Conservation (phyloP, 2,329 filamentous ascomycete species). For the Malbranchea zuffiana region DNA sequence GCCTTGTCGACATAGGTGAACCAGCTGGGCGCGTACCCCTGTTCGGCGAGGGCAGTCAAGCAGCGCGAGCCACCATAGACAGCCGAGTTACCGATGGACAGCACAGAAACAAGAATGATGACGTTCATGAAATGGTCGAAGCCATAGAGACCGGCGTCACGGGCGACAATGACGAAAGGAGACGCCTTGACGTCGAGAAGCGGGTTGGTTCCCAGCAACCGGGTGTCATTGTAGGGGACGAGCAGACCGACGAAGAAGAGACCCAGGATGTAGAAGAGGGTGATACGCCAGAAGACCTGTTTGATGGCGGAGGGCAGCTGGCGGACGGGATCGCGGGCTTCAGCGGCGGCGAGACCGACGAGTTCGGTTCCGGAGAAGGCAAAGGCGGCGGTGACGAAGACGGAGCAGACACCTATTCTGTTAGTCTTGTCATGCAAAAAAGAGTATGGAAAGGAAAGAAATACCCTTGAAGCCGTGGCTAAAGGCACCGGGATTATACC, state of each 20-base stretch:
- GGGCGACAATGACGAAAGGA: slow-evolving; percentile 57
- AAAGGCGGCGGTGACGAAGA: slow-evolving; percentile 49
- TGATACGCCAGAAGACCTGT: slow-evolving; percentile 43
- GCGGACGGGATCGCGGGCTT: slow-evolving; percentile 43
- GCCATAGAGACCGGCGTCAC: slow-evolving; percentile 48
- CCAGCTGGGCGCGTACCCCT: slow-evolving; percentile 36
- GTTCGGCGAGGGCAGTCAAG: slow-evolving; percentile 42
- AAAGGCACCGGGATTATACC: slow-evolving; percentile 38
- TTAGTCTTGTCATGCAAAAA: background rate
- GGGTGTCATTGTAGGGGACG: slow-evolving; percentile 30
- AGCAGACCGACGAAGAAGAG: slow-evolving; percentile 39
- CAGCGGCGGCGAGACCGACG: slow-evolving; percentile 43
- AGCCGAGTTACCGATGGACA: slow-evolving; percentile 49
- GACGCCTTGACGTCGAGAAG: slow-evolving; percentile 39
- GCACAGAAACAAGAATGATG: slow-evolving; percentile 51
- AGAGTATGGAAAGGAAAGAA: background rate
- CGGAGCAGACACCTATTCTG: slow-evolving; percentile 41
- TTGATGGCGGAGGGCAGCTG: slow-evolving; percentile 40
- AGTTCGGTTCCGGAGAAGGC: slow-evolving; percentile 47
- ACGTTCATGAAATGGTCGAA: slow-evolving; percentile 58
- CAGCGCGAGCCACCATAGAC: slow-evolving; percentile 49
- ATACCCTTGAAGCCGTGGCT: slow-evolving; percentile 34
- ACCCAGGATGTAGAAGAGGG: slow-evolving; percentile 40
- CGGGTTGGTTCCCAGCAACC: slow-evolving; percentile 31
- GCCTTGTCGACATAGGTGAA: slow-evolving; percentile 37